phyloP scores from a whole-genome alignment of 2,329 filamentous ascomycete genomes.

The Alternaria sp. region DNA sequence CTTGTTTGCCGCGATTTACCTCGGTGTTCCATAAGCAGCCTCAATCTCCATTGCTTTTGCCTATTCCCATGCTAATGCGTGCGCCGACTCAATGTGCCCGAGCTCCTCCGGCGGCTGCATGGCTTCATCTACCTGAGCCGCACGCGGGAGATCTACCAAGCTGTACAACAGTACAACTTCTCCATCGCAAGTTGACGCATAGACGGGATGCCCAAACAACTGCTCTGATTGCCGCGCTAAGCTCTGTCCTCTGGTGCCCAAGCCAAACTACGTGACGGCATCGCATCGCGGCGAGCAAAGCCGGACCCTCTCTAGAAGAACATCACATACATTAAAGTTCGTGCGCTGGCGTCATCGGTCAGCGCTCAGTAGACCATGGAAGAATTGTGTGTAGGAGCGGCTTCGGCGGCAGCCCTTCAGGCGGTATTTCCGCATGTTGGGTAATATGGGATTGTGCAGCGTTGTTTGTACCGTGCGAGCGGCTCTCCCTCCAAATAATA shows the following conservation, averaged over 20 bases:
- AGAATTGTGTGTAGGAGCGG: background rate
- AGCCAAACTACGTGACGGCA: constrained; percentile 16
- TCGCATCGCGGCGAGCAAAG: constrained; percentile 3
- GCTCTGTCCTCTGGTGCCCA: background rate
- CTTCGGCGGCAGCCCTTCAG: background rate
- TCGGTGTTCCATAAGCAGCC: background rate
- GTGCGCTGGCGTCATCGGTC: background rate
- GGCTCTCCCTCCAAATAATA: background rate
- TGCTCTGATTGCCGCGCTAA: constrained; percentile 7
- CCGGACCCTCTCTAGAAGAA: background rate
- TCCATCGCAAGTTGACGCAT: background rate
- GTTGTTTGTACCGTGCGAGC: background rate
- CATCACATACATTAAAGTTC: background rate
- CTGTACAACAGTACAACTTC: constrained; percentile 6
- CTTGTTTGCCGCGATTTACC: background rate
- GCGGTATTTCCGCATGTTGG: background rate
- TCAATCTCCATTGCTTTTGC: background rate
- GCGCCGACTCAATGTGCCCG: background rate
- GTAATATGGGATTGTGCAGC: background rate
- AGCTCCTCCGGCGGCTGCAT: constrained; percentile 14
- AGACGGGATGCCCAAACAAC: background rate
- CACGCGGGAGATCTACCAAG: constrained; percentile 29
- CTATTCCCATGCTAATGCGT: background rate
- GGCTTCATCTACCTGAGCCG: constrained; percentile 9
- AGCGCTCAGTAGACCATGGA: background rate